Conservation (phyloP, 2,329 filamentous ascomycete species). For the Epichloe amarillans region DNA sequence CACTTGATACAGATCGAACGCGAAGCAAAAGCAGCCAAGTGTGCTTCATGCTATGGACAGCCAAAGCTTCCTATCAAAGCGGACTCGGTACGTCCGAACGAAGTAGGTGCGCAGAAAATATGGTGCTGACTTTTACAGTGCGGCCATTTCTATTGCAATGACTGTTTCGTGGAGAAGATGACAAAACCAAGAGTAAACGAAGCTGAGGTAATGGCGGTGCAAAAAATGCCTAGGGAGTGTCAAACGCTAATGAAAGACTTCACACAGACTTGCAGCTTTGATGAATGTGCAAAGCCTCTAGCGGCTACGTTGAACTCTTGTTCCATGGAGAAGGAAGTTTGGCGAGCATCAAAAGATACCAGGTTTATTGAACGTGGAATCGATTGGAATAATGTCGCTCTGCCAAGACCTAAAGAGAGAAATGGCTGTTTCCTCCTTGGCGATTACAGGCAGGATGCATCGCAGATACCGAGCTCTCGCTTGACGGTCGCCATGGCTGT, state of each 20-base stretch:
- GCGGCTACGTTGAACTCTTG: background rate
- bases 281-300: background rate
- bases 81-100: background rate
- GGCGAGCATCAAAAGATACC: background rate
- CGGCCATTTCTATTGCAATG: slow-evolving; percentile 17
- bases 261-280: background rate
- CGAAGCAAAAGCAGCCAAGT: background rate
- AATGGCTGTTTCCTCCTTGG: slow-evolving; percentile 14
- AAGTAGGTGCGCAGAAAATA: background rate
- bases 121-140: slow-evolving; percentile 16
- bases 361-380: slow-evolving; percentile 9
- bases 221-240: background rate
- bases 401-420: background rate
- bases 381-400: slow-evolving; percentile 11
- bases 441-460: background rate
- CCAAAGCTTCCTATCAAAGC: accelerated
- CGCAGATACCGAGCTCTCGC: slow-evolving; percentile 18
- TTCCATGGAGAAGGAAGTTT: background rate
- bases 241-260: background rate
- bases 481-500: slow-evolving; percentile 18
- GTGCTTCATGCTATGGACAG: slow-evolving; percentile 5
- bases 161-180: slow-evolving; percentile 8
- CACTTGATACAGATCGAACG: slow-evolving; percentile 8
- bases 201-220: background rate
- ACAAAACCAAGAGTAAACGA: background rate